phyloP scores from a whole-genome alignment of 192 early-diverging fungal genomes.

The Entophlyctis helioformis region DNA sequence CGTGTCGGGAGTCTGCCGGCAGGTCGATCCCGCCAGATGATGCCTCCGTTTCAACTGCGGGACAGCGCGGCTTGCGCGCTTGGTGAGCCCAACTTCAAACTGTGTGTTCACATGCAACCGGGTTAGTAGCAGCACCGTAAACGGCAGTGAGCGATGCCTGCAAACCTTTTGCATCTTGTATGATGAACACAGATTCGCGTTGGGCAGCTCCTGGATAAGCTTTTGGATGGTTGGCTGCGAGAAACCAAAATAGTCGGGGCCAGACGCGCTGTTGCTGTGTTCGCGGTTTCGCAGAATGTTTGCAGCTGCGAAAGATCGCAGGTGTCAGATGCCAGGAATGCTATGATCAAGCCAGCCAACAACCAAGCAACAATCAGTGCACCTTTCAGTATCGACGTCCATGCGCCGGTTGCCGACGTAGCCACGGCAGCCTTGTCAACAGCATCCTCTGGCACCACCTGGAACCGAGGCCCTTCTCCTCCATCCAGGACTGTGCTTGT shows the following conservation, averaged over 20 bases:
- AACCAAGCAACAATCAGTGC: too few species aligned
- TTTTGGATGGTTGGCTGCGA: slow-evolving; percentile 73
- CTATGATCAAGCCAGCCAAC: too few species aligned
- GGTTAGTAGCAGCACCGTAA: too few species aligned
- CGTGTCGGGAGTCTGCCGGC: too few species aligned
- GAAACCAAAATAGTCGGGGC: slow-evolving; percentile 88
- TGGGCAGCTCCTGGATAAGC: slow-evolving; percentile 79
- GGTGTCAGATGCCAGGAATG: neutral
- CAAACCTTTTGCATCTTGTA: too few species aligned
- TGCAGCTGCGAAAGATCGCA: slow-evolving; percentile 24
- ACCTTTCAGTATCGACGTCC: slow-evolving; percentile 67
- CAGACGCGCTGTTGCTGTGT: slow-evolving; percentile 68
- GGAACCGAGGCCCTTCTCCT: slow-evolving; percentile 66
- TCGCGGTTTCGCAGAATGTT: slow-evolving; percentile 69
- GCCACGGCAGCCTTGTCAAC: slow-evolving; percentile 58
- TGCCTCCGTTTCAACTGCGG: too few species aligned
- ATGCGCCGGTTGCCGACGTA: slow-evolving; percentile 78
- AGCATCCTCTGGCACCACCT: slow-evolving; percentile 72
- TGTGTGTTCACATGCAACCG: too few species aligned
- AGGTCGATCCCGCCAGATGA: too few species aligned
- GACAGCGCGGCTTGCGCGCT: too few species aligned
- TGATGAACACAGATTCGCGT: slow-evolving; percentile 57
- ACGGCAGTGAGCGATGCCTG: too few species aligned
- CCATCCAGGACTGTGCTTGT: slow-evolving; percentile 63
- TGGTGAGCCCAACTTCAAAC: too few species aligned